A percentile compares a stretch with the other conserved stretches of the same genome.
These are phyloP conservation scores for Penicillium sp. DNA, from an alignment of 2,329 filamentous ascomycete species.

Conservation along the genomic window DNA sequence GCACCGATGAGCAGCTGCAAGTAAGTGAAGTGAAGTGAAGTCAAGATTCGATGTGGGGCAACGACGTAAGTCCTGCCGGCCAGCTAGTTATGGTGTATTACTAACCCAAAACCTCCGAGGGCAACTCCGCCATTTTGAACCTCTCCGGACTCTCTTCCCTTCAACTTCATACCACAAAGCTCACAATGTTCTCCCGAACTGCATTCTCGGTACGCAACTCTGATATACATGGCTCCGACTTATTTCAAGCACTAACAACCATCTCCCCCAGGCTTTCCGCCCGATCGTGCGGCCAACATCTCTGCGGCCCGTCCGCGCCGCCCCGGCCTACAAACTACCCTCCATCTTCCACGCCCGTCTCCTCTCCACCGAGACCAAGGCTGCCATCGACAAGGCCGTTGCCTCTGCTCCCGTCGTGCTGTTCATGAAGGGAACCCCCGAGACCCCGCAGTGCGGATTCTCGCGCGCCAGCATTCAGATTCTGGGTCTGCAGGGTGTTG, in stretches of 20 bases:
- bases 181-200: conserved; percentile 37
- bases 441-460: conserved; percentile 95
- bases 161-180: conserved; percentile 9
- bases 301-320: conserved; percentile 24
- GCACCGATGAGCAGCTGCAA: background rate
- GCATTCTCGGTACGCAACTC: conserved; percentile 23
- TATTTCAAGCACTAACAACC: no score
- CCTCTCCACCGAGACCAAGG: conserved; percentile 77
- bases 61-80: conserved; percentile 9
- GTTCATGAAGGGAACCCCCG: conserved; percentile 99
- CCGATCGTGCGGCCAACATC: conserved; percentile 32
- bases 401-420: conserved; percentile 87
- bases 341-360: conserved; percentile 57
- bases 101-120: conserved; percentile 18
- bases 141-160: conserved; percentile 4
- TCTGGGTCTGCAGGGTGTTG: conserved; percentile 89
- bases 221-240: background rate
- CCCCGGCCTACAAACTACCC: conserved; percentile 42
- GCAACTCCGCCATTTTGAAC: background rate
- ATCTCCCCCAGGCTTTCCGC: conserved; percentile 35
- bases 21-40: conserved; percentile 2
- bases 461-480: conserved; percentile 95
- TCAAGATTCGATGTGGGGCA: conserved; percentile 16
- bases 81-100: conserved; percentile 17
- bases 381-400: conserved; percentile 90